Evolutionary conservation across 495 filamentous ascomycete species (phyloP), one percentile per base, ranked within the genome.

Genomic region (Aspergillus bridgeri): DNA sequence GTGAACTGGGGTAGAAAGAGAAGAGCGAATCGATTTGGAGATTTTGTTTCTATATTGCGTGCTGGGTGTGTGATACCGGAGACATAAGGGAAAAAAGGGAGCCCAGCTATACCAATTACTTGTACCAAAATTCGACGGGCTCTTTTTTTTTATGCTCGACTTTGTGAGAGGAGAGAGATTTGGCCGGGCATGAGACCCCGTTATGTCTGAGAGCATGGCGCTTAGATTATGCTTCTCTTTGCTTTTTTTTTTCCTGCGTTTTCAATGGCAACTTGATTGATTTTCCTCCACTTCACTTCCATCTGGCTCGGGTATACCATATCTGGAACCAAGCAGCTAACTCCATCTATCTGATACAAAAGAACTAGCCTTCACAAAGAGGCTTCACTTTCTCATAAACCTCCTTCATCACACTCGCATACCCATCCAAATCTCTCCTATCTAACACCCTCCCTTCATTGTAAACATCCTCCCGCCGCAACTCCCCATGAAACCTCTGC

Each of bases 41-140:
- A 63, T 65, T 56, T 62, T 64, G 57, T 67, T 64, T 59, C 59
- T 54, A 60, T 60, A 51, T 59, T 59, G 59, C 57, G 53, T 43
- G 29, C 38, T 54, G 15, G 38, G 51, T 44, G 51, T 24, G 49
- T 42, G 46, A 47, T 23, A 43, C 17, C 33, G 17, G 27, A 29
- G 27, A 29, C 27, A 29, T 6, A 7, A 29, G 27, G 27, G 27
- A 9, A 46, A 38, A 51, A 29, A 47, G 22, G 43, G 50, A 48
- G 29, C 49, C 49, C 25, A 48, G 53, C n/a, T n/a, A 23, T 25
- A 50, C 11, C 47, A 42, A 29, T 23, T 51, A 55, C 52, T 52
- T 69, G 71, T 74, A 74, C 69, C 62, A 72, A 71, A 71, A 71
- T 68, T 68, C 66, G 59, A 68, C 56, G 58, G 66, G 68, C 64